Evolutionary conservation across 441 rosid genomes (phyloP), one percentile per base, ranked within the genome.

Genomic region (Breynia disticha): DNA sequence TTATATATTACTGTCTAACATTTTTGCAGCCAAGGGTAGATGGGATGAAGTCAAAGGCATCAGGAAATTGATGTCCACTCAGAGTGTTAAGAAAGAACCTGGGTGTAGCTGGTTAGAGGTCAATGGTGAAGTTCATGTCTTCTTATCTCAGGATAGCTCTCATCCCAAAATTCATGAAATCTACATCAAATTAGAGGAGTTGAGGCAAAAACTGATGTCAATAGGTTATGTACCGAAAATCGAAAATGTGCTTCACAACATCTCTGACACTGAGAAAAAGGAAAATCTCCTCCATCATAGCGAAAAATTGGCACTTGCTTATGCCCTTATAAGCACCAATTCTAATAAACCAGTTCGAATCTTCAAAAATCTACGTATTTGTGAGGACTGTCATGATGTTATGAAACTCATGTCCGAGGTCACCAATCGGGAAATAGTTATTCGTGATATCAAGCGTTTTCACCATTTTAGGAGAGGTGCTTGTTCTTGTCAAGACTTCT

Each of bases 81-180:
- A n/a, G 19, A 83, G 86, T 45, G 76, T 76, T 8, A 75, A 70
- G 59, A 90, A 90, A 64, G 59, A 69, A 53, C 75, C 83, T 37
- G 96, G 90, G 19, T 72, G 79, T 64, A 90, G 97, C 76, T 75
- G 76, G 62, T 63, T 82, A 24, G 86, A 74, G 60, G 53, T 79
- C 69, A 69, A 61, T 47, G 71, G 74, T 62, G 66, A 57, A 51
- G 76, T 72, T 45, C 75, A 59, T 61, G 80, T 73, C 63, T 86
- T 89, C 63, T 56, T 74, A 19, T 76, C 89, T 24, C 82, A 77
- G 28, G 89, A 82, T 66, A 50, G 60, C 43, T 77, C 78, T 3
- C 81, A 84, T 66, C 76, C 72, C 11, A 62, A 67, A 48, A 52
- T 57, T 22, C 51, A 43, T 48, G 68, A 75, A 57, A 71, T 68